phyloP scores from a whole-genome alignment of 257 asterid genomes.

The Cinchona pubescens region DNA sequence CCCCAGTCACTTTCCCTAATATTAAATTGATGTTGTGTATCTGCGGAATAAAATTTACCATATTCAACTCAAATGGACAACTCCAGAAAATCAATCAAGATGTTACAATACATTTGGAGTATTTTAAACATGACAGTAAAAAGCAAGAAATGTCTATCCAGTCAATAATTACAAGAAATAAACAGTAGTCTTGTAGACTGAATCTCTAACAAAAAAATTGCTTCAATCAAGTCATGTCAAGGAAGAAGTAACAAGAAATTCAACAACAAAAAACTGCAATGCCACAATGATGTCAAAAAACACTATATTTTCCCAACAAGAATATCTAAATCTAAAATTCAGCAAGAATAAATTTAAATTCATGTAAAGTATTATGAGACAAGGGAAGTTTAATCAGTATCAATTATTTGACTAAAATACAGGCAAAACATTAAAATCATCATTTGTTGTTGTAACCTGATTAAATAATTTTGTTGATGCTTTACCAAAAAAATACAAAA shows the following conservation, averaged over 20 bases:
- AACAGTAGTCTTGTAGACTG: background rate
- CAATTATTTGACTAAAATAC: background rate
- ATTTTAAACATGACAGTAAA: too few species aligned
- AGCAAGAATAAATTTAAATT: background rate
- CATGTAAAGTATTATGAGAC: background rate
- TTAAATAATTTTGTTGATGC: background rate
- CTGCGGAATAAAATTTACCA: conserved; percentile 38
- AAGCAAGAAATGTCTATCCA: background rate
- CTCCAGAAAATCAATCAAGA: background rate
- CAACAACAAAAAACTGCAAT: background rate
- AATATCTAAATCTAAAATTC: background rate
- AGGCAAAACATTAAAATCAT: background rate
- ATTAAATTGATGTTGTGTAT: conserved; percentile 68
- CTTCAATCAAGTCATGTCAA: background rate
- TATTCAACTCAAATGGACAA: background rate
- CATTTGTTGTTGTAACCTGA: too few species aligned
- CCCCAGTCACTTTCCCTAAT: conserved; percentile 73
- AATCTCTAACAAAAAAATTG: background rate
- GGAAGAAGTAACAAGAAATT: background rate
- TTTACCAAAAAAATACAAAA: background rate
- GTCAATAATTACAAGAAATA: background rate
- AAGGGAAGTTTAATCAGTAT: background rate
- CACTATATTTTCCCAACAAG: background rate
- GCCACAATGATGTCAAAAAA: background rate
- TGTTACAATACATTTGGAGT: background rate